Conservation (phyloP, 2,329 filamentous ascomycete genomes). For the Verticillium klebahnii region DNA sequence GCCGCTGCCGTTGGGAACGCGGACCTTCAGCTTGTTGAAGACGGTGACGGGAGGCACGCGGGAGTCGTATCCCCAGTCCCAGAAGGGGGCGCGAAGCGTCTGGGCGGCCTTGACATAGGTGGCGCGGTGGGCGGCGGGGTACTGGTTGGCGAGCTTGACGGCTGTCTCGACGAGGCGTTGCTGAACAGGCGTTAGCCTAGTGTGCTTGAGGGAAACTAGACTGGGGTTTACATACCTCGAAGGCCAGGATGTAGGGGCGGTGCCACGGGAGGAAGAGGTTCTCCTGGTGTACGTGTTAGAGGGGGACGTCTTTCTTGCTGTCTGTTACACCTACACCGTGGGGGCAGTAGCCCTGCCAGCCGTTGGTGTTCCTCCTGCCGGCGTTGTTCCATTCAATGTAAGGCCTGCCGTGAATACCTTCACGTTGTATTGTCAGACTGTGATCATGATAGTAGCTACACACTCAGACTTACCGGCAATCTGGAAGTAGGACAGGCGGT, state of each 20-base stretch:
- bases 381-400: conserved; percentile 45
- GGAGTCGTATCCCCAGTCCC: conserved; percentile 46
- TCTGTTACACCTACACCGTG: conserved; percentile 8
- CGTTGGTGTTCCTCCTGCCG: conserved; percentile 23
- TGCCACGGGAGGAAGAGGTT: conserved; percentile 19
- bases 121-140: conserved; percentile 4
- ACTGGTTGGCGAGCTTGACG: conserved; percentile 14
- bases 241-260: conserved; percentile 13
- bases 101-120: conserved; percentile 40
- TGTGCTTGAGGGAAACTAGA: neutral
- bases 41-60: conserved; percentile 35
- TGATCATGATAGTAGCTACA: no score
- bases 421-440: conserved; percentile 6
- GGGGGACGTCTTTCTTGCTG: neutral
- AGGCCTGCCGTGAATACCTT: conserved; percentile 60
- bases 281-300: conserved; percentile 15
- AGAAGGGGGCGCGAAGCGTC: conserved; percentile 43
- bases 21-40: conserved; percentile 29
- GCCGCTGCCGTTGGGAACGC: conserved; percentile 29
- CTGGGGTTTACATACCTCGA: conserved; percentile 18
- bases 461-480: conserved; percentile 46
- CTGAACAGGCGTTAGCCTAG: conserved; percentile 6
- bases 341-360: conserved; percentile 13
- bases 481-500: conserved; percentile 54
- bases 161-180: conserved; percentile 20